phyloP scores from a whole-genome alignment of 345 rosid genomes.

The Mallotus nudiflorus region DNA sequence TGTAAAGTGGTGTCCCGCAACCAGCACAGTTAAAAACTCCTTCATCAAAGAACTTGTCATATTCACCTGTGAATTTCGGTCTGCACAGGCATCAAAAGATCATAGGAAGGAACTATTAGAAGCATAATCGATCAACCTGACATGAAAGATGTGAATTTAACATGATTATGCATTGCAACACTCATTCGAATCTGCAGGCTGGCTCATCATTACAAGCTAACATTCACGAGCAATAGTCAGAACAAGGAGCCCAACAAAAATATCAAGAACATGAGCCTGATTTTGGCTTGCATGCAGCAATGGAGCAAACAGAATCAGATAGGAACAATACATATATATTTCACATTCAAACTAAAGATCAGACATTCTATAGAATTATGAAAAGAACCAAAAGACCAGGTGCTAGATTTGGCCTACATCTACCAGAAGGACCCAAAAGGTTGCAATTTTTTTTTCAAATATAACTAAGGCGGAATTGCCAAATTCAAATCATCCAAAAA shows the following conservation, averaged over 20 bases:
- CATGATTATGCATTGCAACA: neutral
- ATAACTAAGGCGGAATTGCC: neutral
- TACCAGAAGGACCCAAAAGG: neutral
- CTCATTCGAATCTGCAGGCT: neutral
- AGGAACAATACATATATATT: too few relatives aligned
- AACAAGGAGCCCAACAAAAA: too few relatives aligned
- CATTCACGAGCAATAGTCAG: too few relatives aligned
- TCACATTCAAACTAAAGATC: too few relatives aligned
- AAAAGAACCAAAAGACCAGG: too few relatives aligned
- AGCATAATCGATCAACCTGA: neutral
- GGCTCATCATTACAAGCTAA: neutral
- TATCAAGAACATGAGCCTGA: too few relatives aligned
- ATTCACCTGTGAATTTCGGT: slow-evolving; percentile 28
- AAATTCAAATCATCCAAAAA: neutral
- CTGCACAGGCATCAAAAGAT: slow-evolving; percentile 13
- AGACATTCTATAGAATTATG: too few relatives aligned
- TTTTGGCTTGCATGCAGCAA: too few relatives aligned
- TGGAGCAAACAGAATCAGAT: too few relatives aligned
- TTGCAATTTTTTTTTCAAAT: neutral
- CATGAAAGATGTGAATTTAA: neutral
- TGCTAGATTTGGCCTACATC: neutral
- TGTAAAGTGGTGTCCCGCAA: slow-evolving; percentile 33
- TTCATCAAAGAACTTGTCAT: slow-evolving; percentile 26
- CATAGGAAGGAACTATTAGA: too few relatives aligned
- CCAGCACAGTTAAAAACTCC: slow-evolving; percentile 28